Base-by-base conservation (phyloP, 164 flowering plant genomes). In the Tetracentron sinense region DNA sequence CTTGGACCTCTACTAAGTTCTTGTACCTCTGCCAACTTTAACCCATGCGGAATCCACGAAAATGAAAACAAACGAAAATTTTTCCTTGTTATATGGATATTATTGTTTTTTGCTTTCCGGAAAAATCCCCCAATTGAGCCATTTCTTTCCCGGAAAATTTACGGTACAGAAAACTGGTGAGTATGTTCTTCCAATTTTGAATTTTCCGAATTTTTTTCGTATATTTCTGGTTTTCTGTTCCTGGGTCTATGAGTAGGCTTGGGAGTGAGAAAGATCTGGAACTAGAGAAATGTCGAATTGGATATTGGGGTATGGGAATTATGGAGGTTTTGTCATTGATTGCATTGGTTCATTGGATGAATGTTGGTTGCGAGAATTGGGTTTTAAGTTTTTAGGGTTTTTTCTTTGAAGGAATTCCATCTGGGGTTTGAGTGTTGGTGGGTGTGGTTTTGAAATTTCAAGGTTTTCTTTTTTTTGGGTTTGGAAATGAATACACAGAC, bases 401-500 rank as follows among this genome's bases (percentile, higher is more conserved):
- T 56, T 51, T 26, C 42, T 28, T 26, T 59, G 44, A 42, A 23
- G 50, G 27, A 26, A 59, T 42, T 58, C 22, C 35, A 26, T 35
- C 26, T 59, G 54, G 64, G 58, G 28, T 59, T 60, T 30, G 26
- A 29, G 50, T 60, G n/a, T 50, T 58, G 46, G 4, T 53, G 54
- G 17, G 38, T 10, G 30, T n/a, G n/a, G 27, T 21, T 65, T 58
- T 20, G 20, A 61, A 42, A 52, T 60, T 53, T 2, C 19, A 30
- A 30, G 21, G 46, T 74, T 57, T 58, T 44, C 0, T 8, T 10
- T 10, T 35, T 52, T 55, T 48, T 61, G 54, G 63, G 55, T 27
- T 16, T 58, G 27, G 72, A 42, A 62, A 83, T 77, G 85, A 78
- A 77, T 74, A 60, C 69, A 46, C 87, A 81, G 72, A 50, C 65